Percentiles rank a stretch among this genome's conserved stretches.
phyloP scores from a whole-genome alignment of 1,139 yeast species.

The Hyphopichia wangnamkhiaoensis region DNA sequence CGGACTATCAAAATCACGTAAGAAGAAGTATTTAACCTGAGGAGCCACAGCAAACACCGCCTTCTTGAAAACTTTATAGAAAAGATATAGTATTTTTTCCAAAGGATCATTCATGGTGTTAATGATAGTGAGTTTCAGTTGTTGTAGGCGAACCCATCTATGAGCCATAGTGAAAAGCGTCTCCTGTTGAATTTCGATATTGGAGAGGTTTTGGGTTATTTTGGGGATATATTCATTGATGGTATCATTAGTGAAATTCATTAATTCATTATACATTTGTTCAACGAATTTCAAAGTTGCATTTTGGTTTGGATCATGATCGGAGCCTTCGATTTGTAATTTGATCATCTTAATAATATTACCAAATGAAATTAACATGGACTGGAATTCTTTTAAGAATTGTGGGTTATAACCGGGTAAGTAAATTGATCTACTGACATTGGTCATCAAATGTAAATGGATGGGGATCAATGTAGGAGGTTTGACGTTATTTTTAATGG shows the following conservation, averaged over 20 bases:
- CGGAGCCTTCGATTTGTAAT: conserved; percentile 5
- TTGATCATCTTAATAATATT: conserved; percentile 7
- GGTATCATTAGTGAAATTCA: conserved; percentile 25
- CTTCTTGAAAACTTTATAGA: conserved; percentile 37
- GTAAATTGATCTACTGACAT: conserved; percentile 37
- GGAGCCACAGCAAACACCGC: conserved; percentile 40
- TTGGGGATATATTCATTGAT: conserved; percentile 30
- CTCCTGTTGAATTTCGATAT: conserved; percentile 36
- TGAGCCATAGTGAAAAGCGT: conserved; percentile 37
- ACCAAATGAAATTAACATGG: conserved; percentile 25
- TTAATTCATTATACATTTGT: conserved; percentile 25
- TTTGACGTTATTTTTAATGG: conserved; percentile 17
- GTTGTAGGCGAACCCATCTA: conserved; percentile 41
- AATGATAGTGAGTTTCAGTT: conserved; percentile 28
- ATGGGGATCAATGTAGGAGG: conserved; percentile 30
- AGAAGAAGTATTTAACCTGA: conserved; percentile 42
- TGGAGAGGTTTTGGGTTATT: conserved; percentile 23
- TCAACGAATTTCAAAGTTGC: conserved; percentile 16
- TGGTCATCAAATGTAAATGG: conserved; percentile 40
- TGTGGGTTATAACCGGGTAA: conserved; percentile 40
- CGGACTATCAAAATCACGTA: conserved; percentile 47
- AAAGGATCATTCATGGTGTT: conserved; percentile 27
- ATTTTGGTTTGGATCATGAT: conserved; percentile 1
- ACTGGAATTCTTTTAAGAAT: conserved; percentile 31
- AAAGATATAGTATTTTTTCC: conserved; percentile 35